phyloP scores from a whole-genome alignment of 83 land plant species.

The Isoetes engelmannii region DNA sequence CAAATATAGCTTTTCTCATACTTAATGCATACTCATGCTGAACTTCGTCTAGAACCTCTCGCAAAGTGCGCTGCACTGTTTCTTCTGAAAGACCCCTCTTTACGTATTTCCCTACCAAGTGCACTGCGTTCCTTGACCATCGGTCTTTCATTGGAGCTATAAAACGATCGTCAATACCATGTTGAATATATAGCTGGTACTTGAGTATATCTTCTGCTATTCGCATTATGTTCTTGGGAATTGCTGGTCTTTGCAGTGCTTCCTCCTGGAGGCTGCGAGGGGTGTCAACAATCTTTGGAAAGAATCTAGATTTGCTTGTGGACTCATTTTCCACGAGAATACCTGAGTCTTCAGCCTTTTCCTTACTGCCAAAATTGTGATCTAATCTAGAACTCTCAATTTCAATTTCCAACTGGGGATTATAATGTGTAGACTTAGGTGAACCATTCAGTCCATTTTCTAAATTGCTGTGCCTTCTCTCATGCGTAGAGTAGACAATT shows the following conservation, averaged over 20 bases:
- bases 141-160: slow-evolving; percentile 31
- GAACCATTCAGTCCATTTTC: too few species aligned
- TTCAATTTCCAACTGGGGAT: too few species aligned
- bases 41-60: slow-evolving; percentile 23
- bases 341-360: too few species aligned
- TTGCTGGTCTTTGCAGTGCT: background rate
- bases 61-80: slow-evolving; percentile 17
- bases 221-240: slow-evolving; percentile 7
- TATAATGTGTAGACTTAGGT: too few species aligned
- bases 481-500: too few species aligned
- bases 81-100: slow-evolving; percentile 17
- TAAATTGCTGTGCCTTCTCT: too few species aligned
- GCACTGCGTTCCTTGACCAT: slow-evolving; percentile 23
- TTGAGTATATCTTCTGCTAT: slow-evolving; percentile 27
- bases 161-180: slow-evolving; percentile 22
- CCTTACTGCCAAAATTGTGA: too few species aligned
- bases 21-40: slow-evolving; percentile 28
- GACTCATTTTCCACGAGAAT: too few species aligned
- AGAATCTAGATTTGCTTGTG: background rate
- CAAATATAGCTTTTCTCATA: slow-evolving; percentile 37
- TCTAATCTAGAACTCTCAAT: too few species aligned
- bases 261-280: slow-evolving; percentile 29
- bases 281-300: slow-evolving; percentile 21
- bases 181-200: slow-evolving; percentile 31
- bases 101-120: slow-evolving; percentile 16